Percentiles rank a stretch among this genome's conserved stretches.
These are phyloP conservation scores for Lasiodiplodia hormozganensis DNA, from an alignment of 2,329 filamentous ascomycete genomes.

Conservation along the genomic window DNA sequence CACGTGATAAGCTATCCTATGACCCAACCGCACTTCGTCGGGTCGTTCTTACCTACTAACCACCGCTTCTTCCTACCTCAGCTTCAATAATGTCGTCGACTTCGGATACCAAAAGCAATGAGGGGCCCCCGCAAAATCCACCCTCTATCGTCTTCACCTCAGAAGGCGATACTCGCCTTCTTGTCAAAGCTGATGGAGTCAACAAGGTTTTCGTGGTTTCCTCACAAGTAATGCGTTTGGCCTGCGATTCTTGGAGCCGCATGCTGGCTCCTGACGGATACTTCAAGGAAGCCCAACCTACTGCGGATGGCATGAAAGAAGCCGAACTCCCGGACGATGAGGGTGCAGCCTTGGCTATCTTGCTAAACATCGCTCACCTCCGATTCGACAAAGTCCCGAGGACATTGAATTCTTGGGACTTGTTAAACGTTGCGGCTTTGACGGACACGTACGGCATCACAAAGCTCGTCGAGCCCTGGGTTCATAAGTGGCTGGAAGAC, in stretches of 20 bases:
- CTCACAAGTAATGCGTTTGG: conserved; percentile 31
- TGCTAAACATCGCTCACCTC: conserved; percentile 44
- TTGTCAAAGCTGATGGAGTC: not conserved
- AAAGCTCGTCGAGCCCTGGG: not conserved
- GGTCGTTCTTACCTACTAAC: no score
- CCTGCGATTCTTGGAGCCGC: conserved; percentile 36
- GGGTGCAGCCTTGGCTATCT: conserved; percentile 38
- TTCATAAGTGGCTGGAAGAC: not conserved
- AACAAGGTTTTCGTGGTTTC: conserved; percentile 32
- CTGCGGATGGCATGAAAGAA: conserved; percentile 33
- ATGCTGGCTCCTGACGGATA: conserved; percentile 32
- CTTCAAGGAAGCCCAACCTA: conserved; percentile 24
- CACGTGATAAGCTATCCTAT: no score
- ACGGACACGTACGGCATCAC: conserved; percentile 13
- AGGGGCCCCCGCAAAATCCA: no score
- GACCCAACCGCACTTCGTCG: no score
- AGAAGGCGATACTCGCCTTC: not conserved
- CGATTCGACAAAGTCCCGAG: conserved; percentile 36
- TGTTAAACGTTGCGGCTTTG: not conserved
- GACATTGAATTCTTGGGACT: not conserved
- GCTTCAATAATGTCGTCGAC: no score
- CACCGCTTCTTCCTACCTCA: no score
- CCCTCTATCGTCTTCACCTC: not conserved
- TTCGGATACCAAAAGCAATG: not conserved
- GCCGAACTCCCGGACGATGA: conserved; percentile 43